A percentile compares a stretch with the other conserved stretches of the same genome.
phyloP scores from a whole-genome alignment of 78 protist genomes.

The Pigoraptor vietnamica region DNA sequence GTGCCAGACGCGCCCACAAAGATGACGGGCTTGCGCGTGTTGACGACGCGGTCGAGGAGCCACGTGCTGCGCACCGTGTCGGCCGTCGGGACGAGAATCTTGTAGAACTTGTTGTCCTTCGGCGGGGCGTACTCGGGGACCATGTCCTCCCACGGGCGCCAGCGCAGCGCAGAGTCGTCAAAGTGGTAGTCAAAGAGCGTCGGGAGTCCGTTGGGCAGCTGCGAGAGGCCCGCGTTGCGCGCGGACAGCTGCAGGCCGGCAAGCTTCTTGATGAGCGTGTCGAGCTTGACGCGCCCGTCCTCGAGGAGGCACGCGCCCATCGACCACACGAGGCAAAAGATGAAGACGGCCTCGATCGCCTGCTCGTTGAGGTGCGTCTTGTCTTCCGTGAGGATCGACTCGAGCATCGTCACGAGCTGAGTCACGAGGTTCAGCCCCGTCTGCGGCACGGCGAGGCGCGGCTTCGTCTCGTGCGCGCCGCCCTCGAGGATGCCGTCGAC shows the following conservation, averaged over 20 bases:
- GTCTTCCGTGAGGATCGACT: conserved; percentile 23
- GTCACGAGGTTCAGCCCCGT: conserved; percentile 28
- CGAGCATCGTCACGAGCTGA: conserved; percentile 57
- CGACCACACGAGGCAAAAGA: conserved; percentile 59
- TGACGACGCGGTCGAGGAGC: conserved; percentile 26
- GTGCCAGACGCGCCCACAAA: conserved; percentile 82
- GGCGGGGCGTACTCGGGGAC: conserved; percentile 55
- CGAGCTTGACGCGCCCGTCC: conserved; percentile 46
- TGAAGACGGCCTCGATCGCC: conserved; percentile 46
- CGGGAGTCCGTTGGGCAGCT: conserved; percentile 37
- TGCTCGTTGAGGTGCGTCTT: conserved; percentile 13
- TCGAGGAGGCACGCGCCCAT: conserved; percentile 54
- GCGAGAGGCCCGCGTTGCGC: conserved; percentile 13
- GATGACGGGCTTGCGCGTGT: conserved; percentile 28
- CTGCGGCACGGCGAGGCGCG: conserved; percentile 20
- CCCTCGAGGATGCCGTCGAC: conserved; percentile 50
- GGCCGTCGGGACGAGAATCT: conserved; percentile 74
- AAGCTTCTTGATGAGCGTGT: conserved; percentile 45
- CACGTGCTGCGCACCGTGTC: conserved; percentile 74
- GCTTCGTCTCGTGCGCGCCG: neutral
- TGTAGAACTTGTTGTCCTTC: conserved; percentile 35
- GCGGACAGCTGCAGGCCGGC: neutral
- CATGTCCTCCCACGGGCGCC: conserved; percentile 66
- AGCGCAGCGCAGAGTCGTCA: conserved; percentile 18
- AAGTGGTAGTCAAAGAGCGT: conserved; percentile 68